A percentile compares a stretch with the other conserved stretches of the same genome.
Evolutionary conservation across 208 protist genomes (phyloP).

Genomic region (Naegleria lovaniensis): DNA sequence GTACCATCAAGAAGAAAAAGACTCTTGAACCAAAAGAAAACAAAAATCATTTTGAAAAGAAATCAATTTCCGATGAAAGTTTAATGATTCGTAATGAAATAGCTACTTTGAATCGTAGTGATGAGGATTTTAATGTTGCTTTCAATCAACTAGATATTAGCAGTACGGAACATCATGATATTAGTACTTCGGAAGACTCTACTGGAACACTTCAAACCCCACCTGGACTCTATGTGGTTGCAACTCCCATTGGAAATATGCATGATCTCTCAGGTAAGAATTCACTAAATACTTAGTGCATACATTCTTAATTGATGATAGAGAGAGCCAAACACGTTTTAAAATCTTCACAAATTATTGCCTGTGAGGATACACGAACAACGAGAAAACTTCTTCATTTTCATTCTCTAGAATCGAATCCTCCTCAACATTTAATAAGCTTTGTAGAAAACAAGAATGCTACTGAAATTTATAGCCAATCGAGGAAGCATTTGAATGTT

Average conservation of each 20-base stretch:
- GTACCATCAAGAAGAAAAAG: too few relatives aligned
- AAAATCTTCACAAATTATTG: neutral
- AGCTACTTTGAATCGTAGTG: too few relatives aligned
- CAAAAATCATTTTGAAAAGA: too few relatives aligned
- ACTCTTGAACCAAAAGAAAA: too few relatives aligned
- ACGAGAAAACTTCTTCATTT: neutral
- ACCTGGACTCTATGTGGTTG: slow-evolving; percentile 15
- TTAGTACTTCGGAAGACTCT: neutral
- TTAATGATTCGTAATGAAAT: too few relatives aligned
- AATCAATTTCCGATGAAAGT: too few relatives aligned
- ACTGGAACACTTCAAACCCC: neutral
- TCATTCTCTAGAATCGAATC: neutral
- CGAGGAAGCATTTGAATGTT: neutral
- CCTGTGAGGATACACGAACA: neutral
- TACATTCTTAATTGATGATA: too few relatives aligned
- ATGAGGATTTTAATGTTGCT: too few relatives aligned
- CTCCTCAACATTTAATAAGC: neutral
- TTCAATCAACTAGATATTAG: too few relatives aligned
- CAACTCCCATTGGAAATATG: slow-evolving; percentile 24
- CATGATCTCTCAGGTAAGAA: neutral
- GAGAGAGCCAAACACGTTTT: neutral
- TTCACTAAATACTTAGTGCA: too few relatives aligned
- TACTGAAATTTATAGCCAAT: neutral
- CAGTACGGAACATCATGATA: too few relatives aligned
- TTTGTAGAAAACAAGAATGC: slow-evolving; percentile 6